A percentile compares a stretch with the other conserved stretches of the same genome.
These are phyloP conservation scores for Sporothrix curviconia DNA, from an alignment of 2,329 filamentous ascomycete genomes.

Conservation along the genomic window DNA sequence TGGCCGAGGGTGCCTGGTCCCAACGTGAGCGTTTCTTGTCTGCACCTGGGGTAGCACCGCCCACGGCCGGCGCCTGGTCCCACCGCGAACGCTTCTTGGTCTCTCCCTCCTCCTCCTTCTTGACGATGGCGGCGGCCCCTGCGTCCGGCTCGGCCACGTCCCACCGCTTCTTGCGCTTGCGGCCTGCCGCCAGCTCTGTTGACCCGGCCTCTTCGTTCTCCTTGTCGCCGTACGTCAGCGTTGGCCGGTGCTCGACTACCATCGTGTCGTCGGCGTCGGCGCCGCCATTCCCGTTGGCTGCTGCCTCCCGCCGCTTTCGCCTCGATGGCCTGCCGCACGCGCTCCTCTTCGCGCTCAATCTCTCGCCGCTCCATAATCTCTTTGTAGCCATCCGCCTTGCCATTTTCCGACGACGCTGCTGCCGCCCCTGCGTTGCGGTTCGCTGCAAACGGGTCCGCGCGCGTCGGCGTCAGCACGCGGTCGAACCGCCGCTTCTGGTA, in stretches of 20 bases:
- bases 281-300: constrained; percentile 29
- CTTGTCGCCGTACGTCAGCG: constrained; percentile 66
- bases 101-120: constrained; percentile 39
- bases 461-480: constrained; percentile 76
- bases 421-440: constrained; percentile 61
- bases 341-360: constrained; percentile 86
- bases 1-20: constrained; percentile 77
- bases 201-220: constrained; percentile 67
- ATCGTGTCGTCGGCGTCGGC: constrained; percentile 59
- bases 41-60: constrained; percentile 48
- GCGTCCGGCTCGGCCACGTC: constrained; percentile 61
- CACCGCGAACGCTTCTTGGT: constrained; percentile 76
- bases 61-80: constrained; percentile 68
- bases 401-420: constrained; percentile 36
- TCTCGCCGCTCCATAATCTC: constrained; percentile 89
- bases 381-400: constrained; percentile 72
- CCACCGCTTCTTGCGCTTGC: constrained; percentile 94
- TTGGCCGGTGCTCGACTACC: constrained; percentile 61
- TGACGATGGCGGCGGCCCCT: constrained; percentile 25
- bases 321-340: constrained; percentile 72
- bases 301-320: constrained; percentile 61
- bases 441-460: constrained; percentile 77
- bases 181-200: constrained; percentile 55
- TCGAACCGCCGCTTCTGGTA: constrained; percentile 96
- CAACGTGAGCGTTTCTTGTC: constrained; percentile 77